phyloP scores from a whole-genome alignment of 2,329 filamentous ascomycete genomes.

The Sporothrix dimorphospora region DNA sequence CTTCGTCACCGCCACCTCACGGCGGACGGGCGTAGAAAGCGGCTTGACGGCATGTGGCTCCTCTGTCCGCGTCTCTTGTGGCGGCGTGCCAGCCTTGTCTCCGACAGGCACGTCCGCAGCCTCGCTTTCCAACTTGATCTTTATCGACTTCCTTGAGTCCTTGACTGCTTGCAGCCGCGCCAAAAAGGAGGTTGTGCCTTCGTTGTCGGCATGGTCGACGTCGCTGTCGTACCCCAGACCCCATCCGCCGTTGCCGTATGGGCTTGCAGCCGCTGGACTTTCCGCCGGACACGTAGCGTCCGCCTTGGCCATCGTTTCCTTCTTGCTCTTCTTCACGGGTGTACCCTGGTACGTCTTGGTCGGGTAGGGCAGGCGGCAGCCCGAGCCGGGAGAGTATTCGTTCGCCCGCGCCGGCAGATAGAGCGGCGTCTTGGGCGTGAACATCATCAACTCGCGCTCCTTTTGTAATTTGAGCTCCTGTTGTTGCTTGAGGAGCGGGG shows the following conservation, averaged over 20 bases:
- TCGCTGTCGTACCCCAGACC: not conserved
- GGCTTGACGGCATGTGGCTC: not conserved
- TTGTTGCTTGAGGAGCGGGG: not conserved
- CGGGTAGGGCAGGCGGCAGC: constrained; percentile 4
- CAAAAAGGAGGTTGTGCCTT: not conserved
- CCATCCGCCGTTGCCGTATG: not conserved
- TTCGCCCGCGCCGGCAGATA: not conserved
- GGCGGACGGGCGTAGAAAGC: not conserved
- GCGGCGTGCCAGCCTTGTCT: not conserved
- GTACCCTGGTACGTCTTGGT: not conserved
- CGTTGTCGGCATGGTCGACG: not conserved
- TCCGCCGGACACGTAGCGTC: not conserved
- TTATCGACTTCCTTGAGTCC: not conserved
- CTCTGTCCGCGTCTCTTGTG: not conserved
- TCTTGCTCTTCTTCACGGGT: constrained; percentile 2
- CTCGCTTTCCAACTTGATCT: not conserved
- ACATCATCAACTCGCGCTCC: not conserved
- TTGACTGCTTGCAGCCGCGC: not conserved
- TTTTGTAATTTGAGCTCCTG: not conserved
- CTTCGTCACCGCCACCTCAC: too few relatives aligned
- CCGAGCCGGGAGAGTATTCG: not conserved
- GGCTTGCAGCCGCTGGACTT: not conserved
- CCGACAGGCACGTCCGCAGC: not conserved
- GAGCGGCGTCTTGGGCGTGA: not conserved
- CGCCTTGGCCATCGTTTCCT: not conserved